Percentiles rank a stretch among this genome's conserved stretches.
Evolutionary conservation across 495 filamentous ascomycete species (phyloP).

Genomic region (Penicillium manginii): DNA sequence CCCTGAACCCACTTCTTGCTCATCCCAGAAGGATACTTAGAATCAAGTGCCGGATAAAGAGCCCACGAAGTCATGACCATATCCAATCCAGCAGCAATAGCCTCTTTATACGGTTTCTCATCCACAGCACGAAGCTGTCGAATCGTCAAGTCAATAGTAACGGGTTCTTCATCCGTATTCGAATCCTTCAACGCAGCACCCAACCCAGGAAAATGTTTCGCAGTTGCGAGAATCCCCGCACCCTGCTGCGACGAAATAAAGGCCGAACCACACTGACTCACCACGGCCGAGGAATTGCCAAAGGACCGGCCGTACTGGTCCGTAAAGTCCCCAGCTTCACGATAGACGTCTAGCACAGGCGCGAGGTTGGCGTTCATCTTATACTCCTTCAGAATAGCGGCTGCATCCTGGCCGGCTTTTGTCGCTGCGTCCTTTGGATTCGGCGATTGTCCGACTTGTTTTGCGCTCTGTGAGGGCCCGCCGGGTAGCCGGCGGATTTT

Average conservation of each 20-base stretch:
- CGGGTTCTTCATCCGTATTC: conserved; percentile 38
- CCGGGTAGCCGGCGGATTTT: conserved; percentile 35
- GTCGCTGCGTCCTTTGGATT: conserved; percentile 27
- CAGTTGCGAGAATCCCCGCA: conserved; percentile 36
- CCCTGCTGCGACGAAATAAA: conserved; percentile 37
- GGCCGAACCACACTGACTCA: conserved; percentile 26
- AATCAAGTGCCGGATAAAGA: conserved; percentile 36
- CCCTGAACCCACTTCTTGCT: conserved; percentile 34
- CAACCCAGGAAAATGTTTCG: conserved; percentile 40
- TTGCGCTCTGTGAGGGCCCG: conserved; percentile 34
- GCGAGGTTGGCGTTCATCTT: conserved; percentile 37
- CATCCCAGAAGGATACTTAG: conserved; percentile 33
- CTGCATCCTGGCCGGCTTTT: conserved; percentile 30
- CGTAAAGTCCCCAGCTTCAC: conserved; percentile 32
- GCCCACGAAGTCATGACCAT: conserved; percentile 45
- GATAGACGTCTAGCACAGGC: conserved; percentile 38
- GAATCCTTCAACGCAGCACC: conserved; percentile 24
- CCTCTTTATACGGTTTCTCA: conserved; percentile 28
- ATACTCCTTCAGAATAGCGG: conserved; percentile 23
- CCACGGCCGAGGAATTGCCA: conserved; percentile 28
- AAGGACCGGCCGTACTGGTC: conserved; percentile 36
- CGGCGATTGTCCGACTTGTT: conserved; percentile 29
- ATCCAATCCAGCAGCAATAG: conserved; percentile 34
- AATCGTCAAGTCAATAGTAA: conserved; percentile 30
- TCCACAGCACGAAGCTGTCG: conserved; percentile 30